Evolutionary conservation across 2,329 filamentous ascomycete species (phyloP).

Genomic region (Microcera coccophila): DNA sequence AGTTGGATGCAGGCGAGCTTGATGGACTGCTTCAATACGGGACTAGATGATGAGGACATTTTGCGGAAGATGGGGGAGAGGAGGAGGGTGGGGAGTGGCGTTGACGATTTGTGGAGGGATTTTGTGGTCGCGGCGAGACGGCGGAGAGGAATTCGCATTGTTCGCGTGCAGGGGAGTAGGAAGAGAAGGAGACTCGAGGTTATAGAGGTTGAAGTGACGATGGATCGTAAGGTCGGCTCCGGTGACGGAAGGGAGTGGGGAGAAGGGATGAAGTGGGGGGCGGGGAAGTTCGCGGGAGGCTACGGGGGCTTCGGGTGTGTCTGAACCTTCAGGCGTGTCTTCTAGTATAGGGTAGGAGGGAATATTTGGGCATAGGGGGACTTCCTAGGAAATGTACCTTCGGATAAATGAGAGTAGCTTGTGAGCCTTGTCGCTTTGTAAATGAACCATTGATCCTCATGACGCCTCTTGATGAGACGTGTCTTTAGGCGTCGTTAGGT

Average conservation of each 20-base stretch:
- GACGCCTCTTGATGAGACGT: too few relatives aligned
- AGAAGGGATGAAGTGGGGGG: background rate
- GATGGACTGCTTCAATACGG: conserved; percentile 67
- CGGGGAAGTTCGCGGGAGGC: background rate
- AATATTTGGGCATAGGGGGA: too few relatives aligned
- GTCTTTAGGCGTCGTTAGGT: too few relatives aligned
- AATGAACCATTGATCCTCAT: too few relatives aligned
- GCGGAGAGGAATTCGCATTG: conserved; percentile 18
- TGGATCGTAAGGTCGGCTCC: background rate
- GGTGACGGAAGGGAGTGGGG: background rate
- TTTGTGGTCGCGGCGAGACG: conserved; percentile 12
- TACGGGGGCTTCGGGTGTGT: background rate
- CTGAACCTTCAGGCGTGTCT: too few relatives aligned
- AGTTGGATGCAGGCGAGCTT: conserved; percentile 81
- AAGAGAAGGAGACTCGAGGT: conserved; percentile 6
- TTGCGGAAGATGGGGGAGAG: conserved; percentile 27
- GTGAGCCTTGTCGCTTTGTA: too few relatives aligned
- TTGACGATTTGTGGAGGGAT: conserved; percentile 5
- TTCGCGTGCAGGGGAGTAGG: conserved; percentile 7
- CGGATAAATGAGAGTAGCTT: too few relatives aligned
- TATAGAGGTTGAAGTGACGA: conserved; percentile 4
- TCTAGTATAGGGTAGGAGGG: too few relatives aligned
- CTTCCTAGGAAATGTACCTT: too few relatives aligned
- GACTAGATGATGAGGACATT: conserved; percentile 32
- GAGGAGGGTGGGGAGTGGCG: conserved; percentile 15